Base-by-base conservation (phyloP, 2,329 filamentous ascomycete species). In the Colletotrichum horii region DNA sequence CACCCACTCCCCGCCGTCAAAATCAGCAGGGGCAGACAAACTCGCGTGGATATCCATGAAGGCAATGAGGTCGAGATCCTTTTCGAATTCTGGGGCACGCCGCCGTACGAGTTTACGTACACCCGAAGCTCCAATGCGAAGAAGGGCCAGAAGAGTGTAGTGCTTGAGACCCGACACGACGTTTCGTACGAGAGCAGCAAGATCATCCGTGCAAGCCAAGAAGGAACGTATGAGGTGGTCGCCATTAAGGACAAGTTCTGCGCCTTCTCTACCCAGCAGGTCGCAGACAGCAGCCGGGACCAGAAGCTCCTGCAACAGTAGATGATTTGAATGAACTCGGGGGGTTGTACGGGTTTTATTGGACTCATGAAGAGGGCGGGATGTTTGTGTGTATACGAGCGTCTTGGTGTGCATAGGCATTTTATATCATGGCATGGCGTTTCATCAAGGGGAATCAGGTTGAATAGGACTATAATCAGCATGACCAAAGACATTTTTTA, bases 61-160 rank as follows among this genome's bases (percentile, higher is more conserved):
- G 97, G 97, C 79, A 96, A 96, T 77, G 94, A 97, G 83, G 96
- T 97, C 1, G 95, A 98, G 82, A 96, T 99, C 68, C 87, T 95
- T 9, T 98, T 99, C 80, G 95, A 98, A 80, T 99, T 99, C 85
- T 96, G 94, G 88, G 97, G 97, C 72, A 96, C 95, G 8, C 96
- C 97, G 77, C 97, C 97, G 2, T 99, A 99, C 81, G 97, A 98
- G 85, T 99, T 98, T 83, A 98, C 96, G 73, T 98, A 98, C 84
- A 98, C 96, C 24, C 91, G 97, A 77, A 97, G 94, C 84, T 95
- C 95, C 60, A 98, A 98, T 82, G 93, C 93, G 70, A 94, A 91
- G 75, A 95, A 93, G 86, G 94, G 94, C 2, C 94, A 95, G 83
- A 94, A 93, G 81, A 92, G 93, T 48, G 90, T 93, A 80, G 91